Evolutionary conservation across 2,329 filamentous ascomycete genomes (phyloP).

Genomic region (Fusarium equiseti): DNA sequence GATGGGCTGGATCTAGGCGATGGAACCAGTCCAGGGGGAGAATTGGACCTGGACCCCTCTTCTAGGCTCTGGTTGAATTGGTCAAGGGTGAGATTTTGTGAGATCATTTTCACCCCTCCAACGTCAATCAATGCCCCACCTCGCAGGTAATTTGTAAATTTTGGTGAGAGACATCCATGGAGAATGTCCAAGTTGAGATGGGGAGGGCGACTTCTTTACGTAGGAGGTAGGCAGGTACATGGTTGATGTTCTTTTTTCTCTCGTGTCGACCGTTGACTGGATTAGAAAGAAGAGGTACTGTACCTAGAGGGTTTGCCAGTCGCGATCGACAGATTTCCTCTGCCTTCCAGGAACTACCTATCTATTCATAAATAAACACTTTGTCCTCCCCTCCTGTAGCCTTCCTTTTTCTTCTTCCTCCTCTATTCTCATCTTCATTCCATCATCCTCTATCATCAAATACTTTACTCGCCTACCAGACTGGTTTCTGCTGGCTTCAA

Average conservation of each 20-base stretch:
- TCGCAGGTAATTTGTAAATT: slow-evolving; percentile 15
- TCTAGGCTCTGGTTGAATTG: slow-evolving; percentile 14
- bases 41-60: slow-evolving; percentile 16
- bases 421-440: slow-evolving; percentile 25
- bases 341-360: slow-evolving; percentile 22
- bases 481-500: slow-evolving; percentile 31
- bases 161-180: slow-evolving; percentile 26
- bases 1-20: slow-evolving; percentile 38
- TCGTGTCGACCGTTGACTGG: slow-evolving; percentile 42
- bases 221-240: slow-evolving; percentile 16
- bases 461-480: slow-evolving; percentile 24
- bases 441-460: neutral
- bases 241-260: slow-evolving; percentile 10
- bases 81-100: slow-evolving; percentile 28
- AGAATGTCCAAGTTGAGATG: slow-evolving; percentile 26
- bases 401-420: slow-evolving; percentile 8
- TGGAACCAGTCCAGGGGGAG: slow-evolving; percentile 18
- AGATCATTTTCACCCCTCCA: slow-evolving; percentile 38
- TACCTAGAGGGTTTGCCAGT: slow-evolving; percentile 16
- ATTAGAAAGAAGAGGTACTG: neutral
- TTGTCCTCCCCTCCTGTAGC: slow-evolving; percentile 28
- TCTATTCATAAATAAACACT: slow-evolving; percentile 36
- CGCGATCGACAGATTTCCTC: slow-evolving; percentile 31
- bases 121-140: slow-evolving; percentile 41
- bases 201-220: slow-evolving; percentile 15